Conservation (phyloP, 495 filamentous ascomycete species). For the Talaromyces stipitatus region DNA sequence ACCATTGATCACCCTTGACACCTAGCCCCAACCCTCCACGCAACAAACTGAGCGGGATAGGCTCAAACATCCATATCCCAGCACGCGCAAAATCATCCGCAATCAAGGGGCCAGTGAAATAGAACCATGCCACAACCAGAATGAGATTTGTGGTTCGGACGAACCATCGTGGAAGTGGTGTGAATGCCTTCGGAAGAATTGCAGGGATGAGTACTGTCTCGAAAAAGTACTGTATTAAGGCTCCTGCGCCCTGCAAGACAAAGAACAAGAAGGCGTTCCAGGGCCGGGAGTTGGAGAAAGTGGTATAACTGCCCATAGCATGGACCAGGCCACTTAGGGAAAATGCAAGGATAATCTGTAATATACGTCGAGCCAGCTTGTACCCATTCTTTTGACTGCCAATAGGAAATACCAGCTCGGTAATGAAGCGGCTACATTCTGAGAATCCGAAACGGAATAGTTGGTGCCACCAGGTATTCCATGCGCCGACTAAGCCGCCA, state of each 20-base stretch:
- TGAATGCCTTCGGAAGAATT: conserved; percentile 12
- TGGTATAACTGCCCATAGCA: conserved; percentile 47
- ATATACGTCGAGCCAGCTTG: conserved; percentile 9
- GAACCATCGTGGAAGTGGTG: conserved; percentile 14
- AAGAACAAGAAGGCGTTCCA: conserved; percentile 39
- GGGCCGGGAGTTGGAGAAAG: conserved; percentile 36
- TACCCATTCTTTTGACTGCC: background rate
- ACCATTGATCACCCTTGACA: conserved; percentile 40
- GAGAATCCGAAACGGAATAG: conserved; percentile 69
- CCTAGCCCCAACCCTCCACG: conserved; percentile 45
- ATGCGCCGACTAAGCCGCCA: conserved; percentile 65
- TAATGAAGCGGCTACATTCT: conserved; percentile 43
- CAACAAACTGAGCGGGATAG: conserved; percentile 55
- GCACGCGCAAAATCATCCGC: conserved; percentile 55
- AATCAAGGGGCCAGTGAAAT: conserved; percentile 42
- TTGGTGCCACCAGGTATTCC: conserved; percentile 88
- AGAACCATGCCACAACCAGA: conserved; percentile 46
- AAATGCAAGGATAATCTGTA: conserved; percentile 45
- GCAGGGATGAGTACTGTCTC: background rate
- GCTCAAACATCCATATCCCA: conserved; percentile 61
- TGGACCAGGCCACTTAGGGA: conserved; percentile 53
- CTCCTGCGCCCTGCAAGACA: conserved; percentile 52
- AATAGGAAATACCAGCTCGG: conserved; percentile 17
- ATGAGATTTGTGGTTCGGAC: conserved; percentile 39
- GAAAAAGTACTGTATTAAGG: conserved; percentile 39